These are phyloP conservation scores for Anaeromyces robustus DNA, from an alignment of 192 early-diverging fungal genomes.

Conservation along the genomic window DNA sequence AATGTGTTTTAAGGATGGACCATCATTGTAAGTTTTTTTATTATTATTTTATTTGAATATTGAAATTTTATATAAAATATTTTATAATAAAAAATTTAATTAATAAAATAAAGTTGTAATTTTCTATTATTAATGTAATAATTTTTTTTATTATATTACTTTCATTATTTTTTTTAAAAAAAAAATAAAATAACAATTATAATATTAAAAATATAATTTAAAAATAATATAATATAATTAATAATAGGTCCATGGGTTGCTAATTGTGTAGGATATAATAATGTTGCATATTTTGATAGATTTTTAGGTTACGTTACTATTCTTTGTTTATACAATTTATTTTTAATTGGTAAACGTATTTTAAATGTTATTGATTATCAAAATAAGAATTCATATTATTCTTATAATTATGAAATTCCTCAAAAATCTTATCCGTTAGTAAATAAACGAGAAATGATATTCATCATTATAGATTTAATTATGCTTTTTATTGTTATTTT, in stretches of 20 bases:
- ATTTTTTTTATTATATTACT: no score
- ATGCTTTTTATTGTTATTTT: background rate
- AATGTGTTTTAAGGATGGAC: slow-evolving; percentile 73
- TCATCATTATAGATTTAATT: background rate
- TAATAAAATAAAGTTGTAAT: no score
- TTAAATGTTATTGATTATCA: background rate
- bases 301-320: slow-evolving; percentile 53
- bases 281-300: slow-evolving; percentile 61
- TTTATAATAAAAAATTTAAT: no score
- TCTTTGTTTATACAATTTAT: slow-evolving; percentile 18
- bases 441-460: background rate
- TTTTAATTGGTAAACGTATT: background rate
- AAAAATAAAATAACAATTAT: no score
- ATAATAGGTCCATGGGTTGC: slow-evolving; percentile 65
- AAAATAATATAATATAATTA: background rate
- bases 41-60: background rate
- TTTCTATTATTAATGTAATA: no score
- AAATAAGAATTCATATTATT: background rate
- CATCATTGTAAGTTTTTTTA: slow-evolving; percentile 43
- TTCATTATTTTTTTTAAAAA: no score
- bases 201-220: no score
- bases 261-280: slow-evolving; percentile 66
- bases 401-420: background rate
- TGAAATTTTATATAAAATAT: no score
- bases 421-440: background rate